Evolutionary conservation across 371 early-diverging fungal species (phyloP), one percentile per base, ranked within the genome.

Genomic region (Mortierella sp.): DNA sequence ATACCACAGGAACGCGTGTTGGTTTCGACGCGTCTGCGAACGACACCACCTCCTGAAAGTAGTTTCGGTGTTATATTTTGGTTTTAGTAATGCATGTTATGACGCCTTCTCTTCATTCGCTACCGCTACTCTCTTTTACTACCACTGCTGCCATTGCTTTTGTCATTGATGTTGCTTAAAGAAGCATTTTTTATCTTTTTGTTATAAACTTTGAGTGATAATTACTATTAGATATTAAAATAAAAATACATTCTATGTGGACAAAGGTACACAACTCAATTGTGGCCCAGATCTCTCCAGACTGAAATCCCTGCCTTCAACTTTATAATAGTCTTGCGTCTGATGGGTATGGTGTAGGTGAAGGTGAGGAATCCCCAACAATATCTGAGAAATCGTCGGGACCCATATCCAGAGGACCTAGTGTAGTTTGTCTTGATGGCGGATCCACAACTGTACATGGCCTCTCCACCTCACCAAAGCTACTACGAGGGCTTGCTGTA

Each of bases 401-500:
- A 19, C 53, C 36, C 19, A 13, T 15, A 10, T 55, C 60, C 11
- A 43, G 16, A 19, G 64, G 57, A 1, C 74, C 69, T 2, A 69
- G 21, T 0, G 61, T 65, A 24, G 59, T 70, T 43, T 70, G 76
- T 24, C 66, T 36, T 7, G 71, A 50, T 1, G 50, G 57, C 5
- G 70, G 66, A 11, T 67, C 60, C 58, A 71, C 60, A 19, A 40
- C 43, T 6, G 24, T 36, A 33, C 7, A 10, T n/a, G 63, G 63
- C 3, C 58, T 55, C 59, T 63, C 67, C 19, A 24, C 16, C 19
- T 61, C 77, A 5, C 68, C 38, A 1, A 60, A 9, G 41, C 77
- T 77, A 21, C 13, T 22, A 8, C 77, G 55, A 11, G 77, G 72
- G 40, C 77, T 77, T 32, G 60, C 41, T 22, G 72, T 67, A 38